phyloP scores from a whole-genome alignment of 2,329 filamentous ascomycete genomes.

The Chaetomiaceae sp. region DNA sequence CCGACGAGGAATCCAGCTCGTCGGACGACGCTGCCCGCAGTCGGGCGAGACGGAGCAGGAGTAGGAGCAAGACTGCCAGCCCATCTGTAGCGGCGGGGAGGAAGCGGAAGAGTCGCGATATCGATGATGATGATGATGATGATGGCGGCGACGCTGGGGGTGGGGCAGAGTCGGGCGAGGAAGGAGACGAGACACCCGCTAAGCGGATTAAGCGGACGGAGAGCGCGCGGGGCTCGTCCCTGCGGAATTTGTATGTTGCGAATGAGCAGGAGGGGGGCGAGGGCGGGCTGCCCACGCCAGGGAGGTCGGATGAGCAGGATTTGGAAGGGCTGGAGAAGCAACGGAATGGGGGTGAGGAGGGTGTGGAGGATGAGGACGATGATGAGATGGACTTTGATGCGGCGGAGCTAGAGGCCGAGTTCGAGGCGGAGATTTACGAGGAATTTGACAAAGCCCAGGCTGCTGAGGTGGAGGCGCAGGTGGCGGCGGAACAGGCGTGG shows the following conservation, averaged over 20 bases:
- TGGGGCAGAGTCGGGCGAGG: slow-evolving; percentile 32
- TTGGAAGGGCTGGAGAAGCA: slow-evolving; percentile 25
- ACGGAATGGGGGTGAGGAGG: slow-evolving; percentile 38
- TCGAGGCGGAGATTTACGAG: slow-evolving; percentile 59
- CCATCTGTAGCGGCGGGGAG: not conserved
- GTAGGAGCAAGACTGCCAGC: slow-evolving; percentile 16
- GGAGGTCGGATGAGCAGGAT: slow-evolving; percentile 42
- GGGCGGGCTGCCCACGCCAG: slow-evolving; percentile 39
- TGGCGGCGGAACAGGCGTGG: not conserved
- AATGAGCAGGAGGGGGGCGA: not conserved
- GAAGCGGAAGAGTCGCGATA: slow-evolving; percentile 17
- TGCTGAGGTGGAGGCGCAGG: slow-evolving; percentile 17
- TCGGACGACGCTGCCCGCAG: not conserved
- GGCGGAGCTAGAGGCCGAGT: slow-evolving; percentile 58
- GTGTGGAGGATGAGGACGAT: slow-evolving; percentile 23
- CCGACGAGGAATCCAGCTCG: slow-evolving; percentile 2
- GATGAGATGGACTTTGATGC: slow-evolving; percentile 36
- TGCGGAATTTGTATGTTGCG: slow-evolving; percentile 38
- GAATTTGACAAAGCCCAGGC: slow-evolving; percentile 38
- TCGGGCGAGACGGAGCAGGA: slow-evolving; percentile 16
- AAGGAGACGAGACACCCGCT: slow-evolving; percentile 37
- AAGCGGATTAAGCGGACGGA: slow-evolving; percentile 52
- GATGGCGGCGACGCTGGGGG: slow-evolving; percentile 18
- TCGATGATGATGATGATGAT: slow-evolving; percentile 16
- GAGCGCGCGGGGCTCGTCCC: slow-evolving; percentile 40